Evolutionary conservation across 1,284 basidiomycete genomes (phyloP).

Genomic region (Pseudozyma flocculosa): DNA sequence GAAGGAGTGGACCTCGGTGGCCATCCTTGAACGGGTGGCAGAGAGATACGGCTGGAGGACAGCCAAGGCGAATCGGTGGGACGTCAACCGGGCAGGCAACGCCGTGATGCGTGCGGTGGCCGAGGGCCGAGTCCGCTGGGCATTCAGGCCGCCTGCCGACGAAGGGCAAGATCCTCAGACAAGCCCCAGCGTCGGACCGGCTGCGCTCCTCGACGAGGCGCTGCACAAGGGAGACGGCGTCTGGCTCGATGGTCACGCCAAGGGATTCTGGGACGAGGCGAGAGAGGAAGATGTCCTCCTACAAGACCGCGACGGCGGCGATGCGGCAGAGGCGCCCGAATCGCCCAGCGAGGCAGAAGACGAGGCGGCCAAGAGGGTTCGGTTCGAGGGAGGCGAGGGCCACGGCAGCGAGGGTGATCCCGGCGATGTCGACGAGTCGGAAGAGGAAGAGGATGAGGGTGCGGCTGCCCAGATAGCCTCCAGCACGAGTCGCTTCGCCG

Average conservation of each 20-base stretch:
- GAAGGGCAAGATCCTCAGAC: too few species aligned
- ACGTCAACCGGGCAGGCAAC: constrained; percentile 83
- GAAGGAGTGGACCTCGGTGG: constrained; percentile 72
- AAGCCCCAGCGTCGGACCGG: background rate
- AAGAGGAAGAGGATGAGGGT: background rate
- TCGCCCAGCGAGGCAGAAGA: constrained; percentile 16
- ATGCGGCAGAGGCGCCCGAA: constrained; percentile 5
- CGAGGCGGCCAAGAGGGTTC: constrained; percentile 3
- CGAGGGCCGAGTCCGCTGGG: constrained; percentile 77
- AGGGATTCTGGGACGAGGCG: background rate
- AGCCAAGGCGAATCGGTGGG: constrained; percentile 82
- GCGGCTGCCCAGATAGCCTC: background rate
- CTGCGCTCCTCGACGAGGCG: background rate
- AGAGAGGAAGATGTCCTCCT: constrained; percentile 10
- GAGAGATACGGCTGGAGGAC: constrained; percentile 71
- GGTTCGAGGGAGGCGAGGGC: background rate
- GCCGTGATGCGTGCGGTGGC: constrained; percentile 67
- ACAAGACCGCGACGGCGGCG: constrained; percentile 1
- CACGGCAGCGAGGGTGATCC: constrained; percentile 1
- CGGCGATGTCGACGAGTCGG: constrained; percentile 9
- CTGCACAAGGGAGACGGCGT: constrained; percentile 12
- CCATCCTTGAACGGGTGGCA: constrained; percentile 76
- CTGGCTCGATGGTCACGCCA: constrained; percentile 16
- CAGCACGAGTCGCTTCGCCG: background rate
- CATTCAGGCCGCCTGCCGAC: constrained; percentile 65